Evolutionary conservation across 495 filamentous ascomycete species (phyloP).

Genomic region (Neurospora cerealis): DNA sequence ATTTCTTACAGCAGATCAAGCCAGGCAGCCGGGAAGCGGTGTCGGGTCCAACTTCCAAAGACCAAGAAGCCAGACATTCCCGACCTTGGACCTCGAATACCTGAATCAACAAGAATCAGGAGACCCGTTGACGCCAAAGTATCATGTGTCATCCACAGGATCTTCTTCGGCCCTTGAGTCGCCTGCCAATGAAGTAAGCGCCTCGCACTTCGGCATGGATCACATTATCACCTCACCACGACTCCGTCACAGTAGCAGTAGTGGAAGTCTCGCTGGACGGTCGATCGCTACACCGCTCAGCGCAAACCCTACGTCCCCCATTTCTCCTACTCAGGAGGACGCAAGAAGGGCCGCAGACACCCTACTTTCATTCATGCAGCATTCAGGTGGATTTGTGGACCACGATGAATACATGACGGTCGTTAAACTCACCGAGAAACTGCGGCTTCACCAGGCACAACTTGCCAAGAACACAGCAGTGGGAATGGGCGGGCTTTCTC

Average conservation of each 20-base stretch:
- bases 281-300: constrained; percentile 33
- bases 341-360: constrained; percentile 77
- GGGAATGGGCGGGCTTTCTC: constrained; percentile 54
- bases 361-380: constrained; percentile 74
- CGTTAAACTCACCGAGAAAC: constrained; percentile 76
- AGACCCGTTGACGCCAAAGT: constrained; percentile 59
- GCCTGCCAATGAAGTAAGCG: constrained; percentile 48
- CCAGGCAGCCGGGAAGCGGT: constrained; percentile 36
- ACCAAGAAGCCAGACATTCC: constrained; percentile 88
- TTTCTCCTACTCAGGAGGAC: constrained; percentile 83
- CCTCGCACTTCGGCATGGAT: constrained; percentile 41
- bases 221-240: constrained; percentile 41
- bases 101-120: constrained; percentile 52
- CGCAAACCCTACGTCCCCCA: constrained; percentile 36
- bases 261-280: constrained; percentile 36
- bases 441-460: constrained; percentile 57
- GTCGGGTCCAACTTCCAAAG: constrained; percentile 51
- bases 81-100: constrained; percentile 63
- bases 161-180: constrained; percentile 61
- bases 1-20: constrained; percentile 58
- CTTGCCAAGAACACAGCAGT: constrained; percentile 38
- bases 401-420: constrained; percentile 78
- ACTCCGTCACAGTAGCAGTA: constrained; percentile 46
- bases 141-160: constrained; percentile 43
- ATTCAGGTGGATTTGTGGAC: constrained; percentile 58